Evolutionary conservation across 257 asterid species (phyloP), one percentile per base, ranked within the genome.

Genomic region (Solanum dulcamara): DNA sequence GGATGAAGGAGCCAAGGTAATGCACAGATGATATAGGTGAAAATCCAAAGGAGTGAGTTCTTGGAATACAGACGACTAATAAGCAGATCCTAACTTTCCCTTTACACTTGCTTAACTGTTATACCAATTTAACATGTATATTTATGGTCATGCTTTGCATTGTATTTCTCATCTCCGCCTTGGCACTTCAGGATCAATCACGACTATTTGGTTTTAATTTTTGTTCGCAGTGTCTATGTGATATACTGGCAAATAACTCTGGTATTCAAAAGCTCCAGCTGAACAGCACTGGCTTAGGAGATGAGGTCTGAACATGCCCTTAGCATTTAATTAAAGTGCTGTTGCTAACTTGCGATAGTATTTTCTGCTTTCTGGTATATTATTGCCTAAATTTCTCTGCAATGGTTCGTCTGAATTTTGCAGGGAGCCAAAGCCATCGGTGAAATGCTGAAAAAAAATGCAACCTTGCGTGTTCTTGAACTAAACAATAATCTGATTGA

Each of bases 341-440:
- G 64, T 48, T 79, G 60, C 82, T 59, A n/a, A 59, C 67, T 59
- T 10, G 22, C 11, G 1, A 28, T 28, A 51, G 28, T 28, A 57
- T 68, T 40, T 80, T 74, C 33, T 71, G 67, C 11, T 62, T 85
- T 80, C 74, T 32, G 75, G 50, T 81, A 32, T 37, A 81, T 26
- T 83, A 79, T 87, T 67, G n/a, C 24, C 51, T 79, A 62, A 44
- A 74, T 44, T 67, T 84, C 20, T 33, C 12, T 72, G 30, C 83
- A 62, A 84, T 38, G 68, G 64, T 79, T 30, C 17, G 55, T 79
- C 66, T 79, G 44, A 48, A 48, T 17, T 79, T 84, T 83, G 86
- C 92, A 95, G 99, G 99, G 98, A 85, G 99, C 99, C 22, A 95
- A 95, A 89, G 98, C 99, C 85, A 89, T 97, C 66, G 98, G 93